Base-by-base conservation (phyloP, 2,329 filamentous ascomycete genomes). In the Hypoxylon sp. region DNA sequence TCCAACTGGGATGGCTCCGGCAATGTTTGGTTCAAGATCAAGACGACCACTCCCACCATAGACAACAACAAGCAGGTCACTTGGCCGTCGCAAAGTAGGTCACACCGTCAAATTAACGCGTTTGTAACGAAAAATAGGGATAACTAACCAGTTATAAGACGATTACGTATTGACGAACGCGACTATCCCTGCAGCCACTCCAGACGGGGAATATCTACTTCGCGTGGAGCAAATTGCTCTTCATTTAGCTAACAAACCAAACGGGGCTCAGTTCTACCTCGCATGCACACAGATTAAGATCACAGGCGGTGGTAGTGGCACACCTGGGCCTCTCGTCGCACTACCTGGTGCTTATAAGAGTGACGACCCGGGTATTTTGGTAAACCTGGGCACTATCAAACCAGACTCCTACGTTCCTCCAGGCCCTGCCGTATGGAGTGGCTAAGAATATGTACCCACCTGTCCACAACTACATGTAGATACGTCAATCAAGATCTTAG, bases 21-120 rank as follows among this genome's bases (percentile, higher is more conserved):
- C 1, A 74, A 73, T 14, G 78, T 79, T 2, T 81, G 79, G 79
- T 80, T 80, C 74, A 79, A 79, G 74, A 74, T 80, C 49, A 73
- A 74, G 60, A 80, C 80, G 0, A 77, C 79, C 63, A 74, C 79
- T 72, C 82, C 84, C n/a, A 76, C 76, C 9, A 81, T 84, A 69
- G 82, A 82, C 69, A 76, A 78, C 61, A 82, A 82, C 63, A 85
- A 83, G 76, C 80, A 82, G 62, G 79, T 86, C 25, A 82, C 81
- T 43, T 80, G 77, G 79, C 76, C 78, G 1, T 74, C 71, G 1
- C 78, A 80, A 65, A 79, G 77, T 78, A 74, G 65, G 74, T 62
- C 23, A 21, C 2, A 17, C 4, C 25, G 25, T 48, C 10, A 21
- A 41, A n/a, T 7, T 21, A 7, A 23, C 6, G 4, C 6, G 13